phyloP scores from a whole-genome alignment of 2,329 filamentous ascomycete species.

The Microdochium bolleyi region DNA sequence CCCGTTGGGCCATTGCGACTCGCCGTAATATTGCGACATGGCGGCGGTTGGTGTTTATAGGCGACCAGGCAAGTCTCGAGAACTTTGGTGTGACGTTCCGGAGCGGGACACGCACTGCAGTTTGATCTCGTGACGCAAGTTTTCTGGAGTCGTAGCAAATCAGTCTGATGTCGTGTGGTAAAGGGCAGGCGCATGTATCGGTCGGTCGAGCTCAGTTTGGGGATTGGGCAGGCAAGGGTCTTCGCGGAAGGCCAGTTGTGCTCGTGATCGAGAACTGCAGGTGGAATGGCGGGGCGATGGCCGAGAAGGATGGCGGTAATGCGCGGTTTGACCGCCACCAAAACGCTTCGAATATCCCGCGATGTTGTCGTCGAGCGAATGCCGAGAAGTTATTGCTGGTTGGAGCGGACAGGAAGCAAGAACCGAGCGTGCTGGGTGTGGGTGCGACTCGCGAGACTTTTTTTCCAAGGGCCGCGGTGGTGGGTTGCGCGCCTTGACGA shows the following conservation, averaged over 20 bases:
- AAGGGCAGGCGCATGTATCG: background rate
- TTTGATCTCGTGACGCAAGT: background rate
- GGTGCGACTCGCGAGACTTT: background rate
- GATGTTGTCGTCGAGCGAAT: no score
- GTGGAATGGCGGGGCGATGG: no score
- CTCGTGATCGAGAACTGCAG: no score
- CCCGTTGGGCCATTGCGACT: conserved; percentile 20
- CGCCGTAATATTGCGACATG: conserved; percentile 26
- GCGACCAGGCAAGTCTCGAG: background rate
- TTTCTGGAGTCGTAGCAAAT: background rate
- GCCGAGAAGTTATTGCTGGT: no score
- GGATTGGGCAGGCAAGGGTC: no score
- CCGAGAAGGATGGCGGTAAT: no score
- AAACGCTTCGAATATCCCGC: no score
- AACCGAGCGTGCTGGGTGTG: no score
- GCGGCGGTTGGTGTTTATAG: background rate
- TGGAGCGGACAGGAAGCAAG: no score
- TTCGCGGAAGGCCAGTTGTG: no score
- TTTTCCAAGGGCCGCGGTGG: background rate
- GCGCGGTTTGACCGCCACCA: no score
- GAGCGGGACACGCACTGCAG: background rate
- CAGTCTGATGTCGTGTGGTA: background rate
- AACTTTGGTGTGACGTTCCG: background rate
- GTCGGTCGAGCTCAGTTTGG: no score
- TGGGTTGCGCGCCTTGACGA: background rate